phyloP scores from a whole-genome alignment of 164 flowering plant species.

The Vitis rupestris region DNA sequence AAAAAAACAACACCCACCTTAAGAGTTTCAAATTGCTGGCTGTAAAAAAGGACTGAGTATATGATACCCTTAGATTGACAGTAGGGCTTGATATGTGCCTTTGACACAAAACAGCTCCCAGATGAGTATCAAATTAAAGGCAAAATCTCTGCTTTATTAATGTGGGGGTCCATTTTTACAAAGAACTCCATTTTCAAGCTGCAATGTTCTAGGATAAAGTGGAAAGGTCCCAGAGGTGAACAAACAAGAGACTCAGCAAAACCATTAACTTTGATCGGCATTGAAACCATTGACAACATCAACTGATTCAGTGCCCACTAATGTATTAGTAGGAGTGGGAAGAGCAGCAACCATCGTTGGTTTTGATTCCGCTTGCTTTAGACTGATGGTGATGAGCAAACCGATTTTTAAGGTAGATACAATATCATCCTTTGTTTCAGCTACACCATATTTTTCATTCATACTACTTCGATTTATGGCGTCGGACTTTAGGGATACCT shows the following conservation, averaged over 20 bases:
- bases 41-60: too few relatives aligned
- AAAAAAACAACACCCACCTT: too few relatives aligned
- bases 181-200: constrained; percentile 19
- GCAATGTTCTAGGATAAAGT: constrained; percentile 50
- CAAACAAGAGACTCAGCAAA: constrained; percentile 32
- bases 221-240: constrained; percentile 65
- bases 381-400: constrained; percentile 38
- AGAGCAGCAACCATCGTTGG: constrained; percentile 7
- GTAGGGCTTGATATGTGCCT: too few relatives aligned
- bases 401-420: constrained; percentile 39
- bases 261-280: constrained; percentile 59
- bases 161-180: constrained; percentile 2
- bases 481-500: constrained; percentile 14
- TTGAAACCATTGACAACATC: constrained; percentile 61
- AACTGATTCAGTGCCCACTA: constrained; percentile 5
- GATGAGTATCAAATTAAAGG: too few relatives aligned
- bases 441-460: constrained; percentile 9
- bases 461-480: background rate
- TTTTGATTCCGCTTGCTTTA: constrained; percentile 26
- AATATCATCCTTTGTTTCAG: constrained; percentile 27
- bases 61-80: too few relatives aligned
- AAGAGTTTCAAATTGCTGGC: too few relatives aligned
- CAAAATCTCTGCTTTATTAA: background rate
- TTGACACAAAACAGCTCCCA: too few relatives aligned
- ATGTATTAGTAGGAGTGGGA: background rate